phyloP scores from a whole-genome alignment of 306 rosid genomes.

The Rosa multiflora region DNA sequence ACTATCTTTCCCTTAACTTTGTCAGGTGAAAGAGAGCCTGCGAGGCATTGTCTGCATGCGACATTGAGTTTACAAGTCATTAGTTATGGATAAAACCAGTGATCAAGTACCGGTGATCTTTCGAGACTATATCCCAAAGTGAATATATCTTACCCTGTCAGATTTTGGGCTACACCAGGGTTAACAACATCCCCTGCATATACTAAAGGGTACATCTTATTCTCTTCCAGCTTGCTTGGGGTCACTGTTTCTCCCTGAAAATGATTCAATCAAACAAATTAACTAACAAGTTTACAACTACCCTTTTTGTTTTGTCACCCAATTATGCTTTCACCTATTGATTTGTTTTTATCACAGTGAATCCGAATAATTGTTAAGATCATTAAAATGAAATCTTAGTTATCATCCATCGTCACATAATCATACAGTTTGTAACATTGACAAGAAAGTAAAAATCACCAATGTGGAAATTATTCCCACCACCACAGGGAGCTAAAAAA shows the following conservation, averaged over 20 bases:
- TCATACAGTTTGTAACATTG: too few relatives aligned
- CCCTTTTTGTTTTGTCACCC: background rate
- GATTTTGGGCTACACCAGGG: slow-evolving; percentile 26
- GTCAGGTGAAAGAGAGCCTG: slow-evolving; percentile 53
- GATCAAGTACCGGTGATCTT: background rate
- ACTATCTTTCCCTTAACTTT: slow-evolving; percentile 77
- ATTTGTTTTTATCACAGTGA: too few relatives aligned
- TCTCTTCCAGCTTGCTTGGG: slow-evolving; percentile 42
- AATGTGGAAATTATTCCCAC: too few relatives aligned
- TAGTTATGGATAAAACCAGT: background rate
- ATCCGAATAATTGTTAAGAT: background rate
- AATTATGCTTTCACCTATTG: background rate
- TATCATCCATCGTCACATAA: background rate
- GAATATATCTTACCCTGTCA: slow-evolving; percentile 38
- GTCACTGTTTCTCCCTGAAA: slow-evolving; percentile 77
- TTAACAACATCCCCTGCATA: slow-evolving; percentile 55
- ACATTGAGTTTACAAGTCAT: slow-evolving; percentile 1
- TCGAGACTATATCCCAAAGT: background rate
- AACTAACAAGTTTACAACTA: background rate
- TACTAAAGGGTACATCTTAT: slow-evolving; percentile 51
- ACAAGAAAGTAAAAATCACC: too few relatives aligned
- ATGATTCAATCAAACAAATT: background rate
- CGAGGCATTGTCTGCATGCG: slow-evolving; percentile 63
- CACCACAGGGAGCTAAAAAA: too few relatives aligned
- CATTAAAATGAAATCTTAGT: background rate